A percentile compares a stretch with the other conserved stretches of the same genome.
phyloP scores from a whole-genome alignment of 139 green algal species.

The Chlamydomonas asymmetrica region DNA sequence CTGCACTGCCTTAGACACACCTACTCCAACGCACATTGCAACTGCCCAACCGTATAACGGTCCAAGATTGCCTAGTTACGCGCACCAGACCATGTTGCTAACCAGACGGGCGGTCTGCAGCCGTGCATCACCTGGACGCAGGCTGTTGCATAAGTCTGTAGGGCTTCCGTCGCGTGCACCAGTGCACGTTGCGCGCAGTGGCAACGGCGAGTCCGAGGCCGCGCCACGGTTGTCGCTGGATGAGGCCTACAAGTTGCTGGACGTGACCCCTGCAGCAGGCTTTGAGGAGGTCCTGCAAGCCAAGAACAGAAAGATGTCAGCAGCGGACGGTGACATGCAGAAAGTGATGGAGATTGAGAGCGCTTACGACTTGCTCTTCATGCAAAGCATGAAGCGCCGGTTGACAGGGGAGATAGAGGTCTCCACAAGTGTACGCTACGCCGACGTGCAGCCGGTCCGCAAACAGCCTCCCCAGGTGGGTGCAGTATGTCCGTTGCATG shows the following conservation, averaged over 20 bases:
- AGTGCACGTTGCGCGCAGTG: too few species aligned
- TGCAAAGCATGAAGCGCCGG: constrained; percentile 73
- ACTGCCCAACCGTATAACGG: too few species aligned
- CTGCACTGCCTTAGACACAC: too few species aligned
- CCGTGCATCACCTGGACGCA: too few species aligned
- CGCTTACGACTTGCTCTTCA: constrained; percentile 80
- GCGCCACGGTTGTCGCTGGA: constrained; percentile 44
- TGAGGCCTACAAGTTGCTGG: constrained; percentile 50
- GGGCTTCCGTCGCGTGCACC: too few species aligned
- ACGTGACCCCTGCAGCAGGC: constrained; percentile 22
- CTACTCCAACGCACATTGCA: too few species aligned
- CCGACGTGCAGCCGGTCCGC: constrained; percentile 39
- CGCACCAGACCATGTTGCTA: too few species aligned
- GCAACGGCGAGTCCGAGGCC: too few species aligned
- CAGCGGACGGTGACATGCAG: constrained; percentile 26
- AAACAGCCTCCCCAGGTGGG: neutral
- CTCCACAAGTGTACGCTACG: constrained; percentile 52
- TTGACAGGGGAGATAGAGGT: constrained; percentile 63
- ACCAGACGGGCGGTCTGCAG: too few species aligned
- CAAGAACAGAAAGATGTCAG: constrained; percentile 60
- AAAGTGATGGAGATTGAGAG: constrained; percentile 56
- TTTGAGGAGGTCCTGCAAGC: constrained; percentile 61
- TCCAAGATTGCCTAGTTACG: too few species aligned
- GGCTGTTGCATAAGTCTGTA: too few species aligned
- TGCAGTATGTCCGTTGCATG: neutral